Percentiles rank a stretch among this genome's conserved stretches.
Conservation (phyloP, 768 basidiomycete genomes). For the Steccherinum ochraceum region DNA sequence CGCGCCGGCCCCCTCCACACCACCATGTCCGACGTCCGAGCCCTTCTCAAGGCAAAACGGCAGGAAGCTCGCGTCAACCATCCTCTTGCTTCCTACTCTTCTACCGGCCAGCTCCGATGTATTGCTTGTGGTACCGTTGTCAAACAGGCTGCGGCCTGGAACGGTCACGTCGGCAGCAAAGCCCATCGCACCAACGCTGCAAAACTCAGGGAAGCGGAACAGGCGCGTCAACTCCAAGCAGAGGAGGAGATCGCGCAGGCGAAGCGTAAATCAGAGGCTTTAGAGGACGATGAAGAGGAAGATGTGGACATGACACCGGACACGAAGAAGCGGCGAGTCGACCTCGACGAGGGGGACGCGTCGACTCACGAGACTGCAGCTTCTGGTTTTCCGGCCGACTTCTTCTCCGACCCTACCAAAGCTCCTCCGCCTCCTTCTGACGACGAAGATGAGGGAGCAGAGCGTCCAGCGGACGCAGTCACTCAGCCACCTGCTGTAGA, state of each 20-base stretch:
- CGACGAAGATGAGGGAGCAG: slow-evolving; percentile 14
- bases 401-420: slow-evolving; percentile 74
- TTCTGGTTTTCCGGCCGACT: slow-evolving; percentile 52
- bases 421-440: slow-evolving; percentile 34
- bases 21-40: slow-evolving; percentile 72
- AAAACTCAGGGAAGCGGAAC: slow-evolving; percentile 52
- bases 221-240: slow-evolving; percentile 28
- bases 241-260: slow-evolving; percentile 30
- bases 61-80: slow-evolving; percentile 69
- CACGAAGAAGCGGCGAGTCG: slow-evolving; percentile 24
- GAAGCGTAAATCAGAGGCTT: slow-evolving; percentile 28
- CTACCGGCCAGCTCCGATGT: slow-evolving; percentile 65
- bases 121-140: slow-evolving; percentile 53
- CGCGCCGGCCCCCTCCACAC: no score
- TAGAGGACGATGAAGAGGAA: slow-evolving; percentile 28
- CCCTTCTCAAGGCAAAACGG: slow-evolving; percentile 78
- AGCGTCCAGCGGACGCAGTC: slow-evolving; percentile 1
- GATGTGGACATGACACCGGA: slow-evolving; percentile 20
- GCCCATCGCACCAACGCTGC: slow-evolving; percentile 62
- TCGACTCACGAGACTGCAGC: slow-evolving; percentile 3
- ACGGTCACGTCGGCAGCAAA: slow-evolving; percentile 82
- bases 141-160: slow-evolving; percentile 81
- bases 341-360: slow-evolving; percentile 16
- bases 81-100: slow-evolving; percentile 63
- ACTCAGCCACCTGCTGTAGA: slow-evolving; percentile 38